Base-by-base conservation (phyloP, 2,329 filamentous ascomycete species). In the Claviceps cyperi region DNA sequence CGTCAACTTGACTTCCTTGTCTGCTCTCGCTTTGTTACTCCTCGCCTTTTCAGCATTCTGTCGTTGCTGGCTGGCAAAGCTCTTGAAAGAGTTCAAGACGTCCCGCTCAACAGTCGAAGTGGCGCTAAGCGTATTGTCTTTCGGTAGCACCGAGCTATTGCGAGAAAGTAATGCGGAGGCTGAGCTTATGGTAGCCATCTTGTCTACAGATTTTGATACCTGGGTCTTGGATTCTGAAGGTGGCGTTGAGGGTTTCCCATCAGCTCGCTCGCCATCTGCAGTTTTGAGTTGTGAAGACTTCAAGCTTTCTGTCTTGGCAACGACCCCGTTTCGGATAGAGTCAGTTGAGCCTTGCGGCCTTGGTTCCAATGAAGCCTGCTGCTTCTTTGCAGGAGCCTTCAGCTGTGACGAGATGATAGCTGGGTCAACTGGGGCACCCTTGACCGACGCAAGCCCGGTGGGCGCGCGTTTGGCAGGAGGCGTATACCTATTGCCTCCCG, bases 381-480 rank as follows among this genome's bases (percentile, higher is more conserved):
- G 62, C 53, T 67, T 68, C 59, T 73, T 71, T 32, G 67, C 59
- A 19, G 64, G 64, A 28, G 61, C 66, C 59, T 75, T 78, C 52
- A 94, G 71, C 60, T 89, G 83, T n/a, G 88, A 83, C 6, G 87
- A 91, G 60, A 96, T 94, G 61, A 94, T 94, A 36, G 90, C 86
- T 53, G 88, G 87, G 62, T 95, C 87, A 47, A 91, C 78, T 14
- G 86, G 86, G 40, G 81, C 86, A 43, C 87, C 84, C 56, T 80
- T 76, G 21, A 90, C 82, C 8, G 83, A 86, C 4, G 87, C 73
- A 55, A 86, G 78, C 24, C 75, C 81, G 35, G 84, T 79, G 17
- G 87, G 86, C 8, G 90, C 84, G 58, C 92, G 81, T 64, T 87
- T 80, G 17, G 87, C 91, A 4, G 92, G 92, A 36, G 92, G 91